Evolutionary conservation across 225 moss, liverwort and hornwort species (phyloP).

Genomic region (Physcomitrium patens): DNA sequence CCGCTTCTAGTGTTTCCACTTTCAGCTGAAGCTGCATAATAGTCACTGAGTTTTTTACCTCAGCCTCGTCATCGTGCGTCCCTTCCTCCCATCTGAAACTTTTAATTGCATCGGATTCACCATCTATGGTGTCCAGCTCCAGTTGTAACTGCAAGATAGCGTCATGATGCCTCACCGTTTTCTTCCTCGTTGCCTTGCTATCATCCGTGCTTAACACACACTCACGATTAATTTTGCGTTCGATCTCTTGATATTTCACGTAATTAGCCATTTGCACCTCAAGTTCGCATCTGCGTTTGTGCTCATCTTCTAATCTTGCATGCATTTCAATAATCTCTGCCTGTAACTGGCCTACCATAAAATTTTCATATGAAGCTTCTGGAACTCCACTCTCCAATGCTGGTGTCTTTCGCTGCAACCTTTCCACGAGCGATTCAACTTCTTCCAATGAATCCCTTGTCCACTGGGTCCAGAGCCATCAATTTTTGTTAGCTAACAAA

Average conservation of each 20-base stretch:
- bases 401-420: constrained; percentile 34
- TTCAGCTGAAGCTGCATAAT: constrained; percentile 55
- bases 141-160: constrained; percentile 53
- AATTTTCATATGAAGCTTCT: constrained; percentile 33
- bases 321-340: constrained; percentile 37
- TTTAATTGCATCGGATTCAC: constrained; percentile 27
- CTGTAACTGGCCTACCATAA: constrained; percentile 41
- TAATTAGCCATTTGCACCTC: constrained; percentile 32
- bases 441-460: constrained; percentile 51
- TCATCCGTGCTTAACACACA: constrained; percentile 25
- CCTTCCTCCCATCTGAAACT: constrained; percentile 31
- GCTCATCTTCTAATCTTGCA: constrained; percentile 42
- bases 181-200: constrained; percentile 10
- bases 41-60: constrained; percentile 30
- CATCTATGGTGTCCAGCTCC: constrained; percentile 46
- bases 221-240: background rate
- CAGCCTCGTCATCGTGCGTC: too few species aligned
- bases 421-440: constrained; percentile 36
- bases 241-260: background rate
- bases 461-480: constrained; percentile 37
- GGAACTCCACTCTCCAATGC: constrained; percentile 32
- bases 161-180: constrained; percentile 49
- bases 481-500: background rate
- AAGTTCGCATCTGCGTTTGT: constrained; percentile 26
- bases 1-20: constrained; percentile 46